Conservation (phyloP, 2,329 filamentous ascomycete species). For the Pseudopyrenochaeta lycopersici region DNA sequence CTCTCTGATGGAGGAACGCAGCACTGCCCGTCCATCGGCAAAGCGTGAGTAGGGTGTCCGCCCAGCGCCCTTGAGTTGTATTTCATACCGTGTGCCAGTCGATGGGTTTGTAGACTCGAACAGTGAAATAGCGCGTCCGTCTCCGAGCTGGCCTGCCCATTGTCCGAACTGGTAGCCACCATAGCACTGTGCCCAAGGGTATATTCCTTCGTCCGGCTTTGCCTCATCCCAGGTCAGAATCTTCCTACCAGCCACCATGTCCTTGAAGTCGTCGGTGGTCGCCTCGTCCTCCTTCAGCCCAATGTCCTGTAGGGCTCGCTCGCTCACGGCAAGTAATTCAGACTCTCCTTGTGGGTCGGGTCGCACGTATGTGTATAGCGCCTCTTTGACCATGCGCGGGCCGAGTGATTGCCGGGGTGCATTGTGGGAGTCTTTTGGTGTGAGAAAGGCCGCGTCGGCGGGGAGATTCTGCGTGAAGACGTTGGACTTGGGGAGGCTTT, state of each 20-base stretch:
- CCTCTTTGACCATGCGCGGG: slow-evolving; percentile 84
- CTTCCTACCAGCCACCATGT: slow-evolving; percentile 82
- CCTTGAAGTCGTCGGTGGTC: slow-evolving; percentile 75
- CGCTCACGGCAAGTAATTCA: slow-evolving; percentile 83
- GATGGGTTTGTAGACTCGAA: slow-evolving; percentile 85
- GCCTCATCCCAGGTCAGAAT: slow-evolving; percentile 80
- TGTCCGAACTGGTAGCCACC: slow-evolving; percentile 77
- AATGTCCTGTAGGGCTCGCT: slow-evolving; percentile 80
- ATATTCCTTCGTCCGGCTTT: slow-evolving; percentile 65
- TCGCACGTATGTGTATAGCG: slow-evolving; percentile 89
- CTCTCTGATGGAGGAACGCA: slow-evolving; percentile 91
- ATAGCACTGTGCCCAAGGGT: slow-evolving; percentile 99
- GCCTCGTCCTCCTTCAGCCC: slow-evolving; percentile 76
- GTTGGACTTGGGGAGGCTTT: slow-evolving; percentile 70
- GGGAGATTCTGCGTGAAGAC: slow-evolving; percentile 74
- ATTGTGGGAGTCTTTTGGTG: slow-evolving; percentile 80
- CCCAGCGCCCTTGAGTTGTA: slow-evolving; percentile 95
- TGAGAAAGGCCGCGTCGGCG: slow-evolving; percentile 79
- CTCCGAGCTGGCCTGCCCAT: slow-evolving; percentile 95
- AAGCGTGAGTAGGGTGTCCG: slow-evolving; percentile 95
- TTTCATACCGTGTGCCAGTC: slow-evolving; percentile 79
- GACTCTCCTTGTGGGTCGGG: slow-evolving; percentile 76
- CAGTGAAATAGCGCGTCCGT: slow-evolving; percentile 91
- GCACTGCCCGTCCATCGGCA: slow-evolving; percentile 92
- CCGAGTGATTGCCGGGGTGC: slow-evolving; percentile 79